Evolutionary conservation across 805 yeast species (phyloP), one percentile per base, ranked within the genome.

Genomic region (Lipomyces mesembrius): DNA sequence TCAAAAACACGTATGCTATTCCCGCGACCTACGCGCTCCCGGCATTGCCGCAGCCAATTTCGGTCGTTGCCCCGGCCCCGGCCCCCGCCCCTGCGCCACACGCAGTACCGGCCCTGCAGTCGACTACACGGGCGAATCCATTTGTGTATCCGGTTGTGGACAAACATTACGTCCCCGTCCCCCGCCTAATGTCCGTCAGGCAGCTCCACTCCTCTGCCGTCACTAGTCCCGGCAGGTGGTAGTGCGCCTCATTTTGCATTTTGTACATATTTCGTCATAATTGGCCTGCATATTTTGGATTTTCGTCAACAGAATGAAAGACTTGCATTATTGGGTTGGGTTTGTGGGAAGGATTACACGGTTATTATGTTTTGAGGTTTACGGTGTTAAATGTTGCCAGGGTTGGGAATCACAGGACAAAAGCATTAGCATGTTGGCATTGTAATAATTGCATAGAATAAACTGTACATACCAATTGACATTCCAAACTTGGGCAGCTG

Each of bases 131-230:
- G 2, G 55, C 62, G 17, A 59, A 59, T 39, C 69, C 69, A 2
- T 66, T 63, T 56, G 54, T 60, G 25, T 66, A 63, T 52, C 69
- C 69, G 9, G 69, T 66, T 22, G 69, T 63, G 27, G 69, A 66
- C 57, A 60, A 57, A 39, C 25, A 29, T 43, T 52, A 39, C 35
- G 56, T 62, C 7, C 66, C 66, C n/a, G 46, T 63, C 20, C 62
- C 66, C 5, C 52, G 64, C 8, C 56, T 59, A 11, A 49, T 63
- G 17, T 37, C 61, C 5, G 63, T 59, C 46, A 43, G 25, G 49
- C 63, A 43, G 49, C 49, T 43, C 9, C 49, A 43, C 22, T n/a
- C 49, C 9, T 17, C 9, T 43, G 17, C 39, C 39, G 14, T 43
- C 11, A n/a, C 49, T 43, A 11, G n/a, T n/a, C 22, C 22, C 9